A percentile compares a stretch with the other conserved stretches of the same genome.
Conservation (phyloP, 352 stramenopile species). For the Globisporangium parvum region DNA sequence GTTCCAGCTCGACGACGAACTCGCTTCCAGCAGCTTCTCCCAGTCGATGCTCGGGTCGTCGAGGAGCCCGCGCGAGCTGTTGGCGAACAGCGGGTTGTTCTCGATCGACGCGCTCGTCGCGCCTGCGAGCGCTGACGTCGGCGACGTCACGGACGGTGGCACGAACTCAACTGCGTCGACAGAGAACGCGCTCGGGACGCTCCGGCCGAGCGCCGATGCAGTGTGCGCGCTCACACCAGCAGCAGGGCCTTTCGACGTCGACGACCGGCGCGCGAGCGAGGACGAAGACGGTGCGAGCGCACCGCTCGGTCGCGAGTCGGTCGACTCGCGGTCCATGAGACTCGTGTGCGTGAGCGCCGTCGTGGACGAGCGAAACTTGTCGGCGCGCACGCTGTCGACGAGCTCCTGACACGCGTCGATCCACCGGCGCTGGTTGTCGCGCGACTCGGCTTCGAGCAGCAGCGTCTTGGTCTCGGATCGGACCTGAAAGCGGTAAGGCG, state of each 20-base stretch:
- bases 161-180: slow-evolving; percentile 3
- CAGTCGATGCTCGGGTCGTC: slow-evolving; percentile 17
- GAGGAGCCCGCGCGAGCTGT: slow-evolving; percentile 8
- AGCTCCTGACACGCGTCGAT: slow-evolving; percentile 67
- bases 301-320: slow-evolving; percentile 5
- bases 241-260: slow-evolving; percentile 18
- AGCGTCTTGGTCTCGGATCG: slow-evolving; percentile 48
- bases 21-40: slow-evolving; percentile 14
- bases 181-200: background rate
- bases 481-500: slow-evolving; percentile 66
- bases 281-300: background rate
- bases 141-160: background rate
- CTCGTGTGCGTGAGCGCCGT: slow-evolving; percentile 12
- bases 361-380: slow-evolving; percentile 50
- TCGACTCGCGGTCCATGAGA: slow-evolving; percentile 16
- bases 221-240: background rate
- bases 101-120: slow-evolving; percentile 12
- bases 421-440: slow-evolving; percentile 58
- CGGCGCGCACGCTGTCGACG: slow-evolving; percentile 52
- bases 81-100: slow-evolving; percentile 16
- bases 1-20: slow-evolving; percentile 20
- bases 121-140: slow-evolving; percentile 1
- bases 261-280: slow-evolving; percentile 8
- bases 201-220: background rate
- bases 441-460: slow-evolving; percentile 59